These are phyloP conservation scores for Nannochloropsis salina DNA, from an alignment of 108 stramenopile genomes.

Conservation along the genomic window DNA sequence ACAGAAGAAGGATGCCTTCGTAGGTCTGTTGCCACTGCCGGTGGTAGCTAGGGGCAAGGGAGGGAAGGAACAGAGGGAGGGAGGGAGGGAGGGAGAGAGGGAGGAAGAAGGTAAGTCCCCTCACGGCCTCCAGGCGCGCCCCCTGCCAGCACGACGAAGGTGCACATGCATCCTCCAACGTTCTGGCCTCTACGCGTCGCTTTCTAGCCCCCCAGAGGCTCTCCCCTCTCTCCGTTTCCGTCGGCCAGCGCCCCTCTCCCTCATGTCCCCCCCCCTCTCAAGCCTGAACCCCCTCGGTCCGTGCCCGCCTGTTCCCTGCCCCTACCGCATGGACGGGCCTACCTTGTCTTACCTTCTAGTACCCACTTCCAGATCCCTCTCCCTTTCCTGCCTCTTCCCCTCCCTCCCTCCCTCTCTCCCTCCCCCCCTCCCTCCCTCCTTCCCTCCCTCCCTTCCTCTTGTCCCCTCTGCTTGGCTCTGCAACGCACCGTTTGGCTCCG, in stretches of 20 bases:
- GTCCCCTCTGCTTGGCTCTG: neutral
- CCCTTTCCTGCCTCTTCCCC: constrained; percentile 25
- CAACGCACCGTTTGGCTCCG: constrained; percentile 36
- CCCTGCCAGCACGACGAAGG: no score
- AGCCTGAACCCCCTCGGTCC: no score
- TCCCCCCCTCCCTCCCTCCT: neutral
- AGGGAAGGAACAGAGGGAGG: constrained; percentile 29
- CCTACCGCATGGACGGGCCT: no score
- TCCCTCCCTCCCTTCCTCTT: neutral
- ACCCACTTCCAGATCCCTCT: constrained; percentile 23
- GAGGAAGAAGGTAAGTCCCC: neutral
- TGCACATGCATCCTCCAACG: no score
- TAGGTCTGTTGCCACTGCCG: constrained; percentile 88
- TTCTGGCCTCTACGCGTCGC: no score
- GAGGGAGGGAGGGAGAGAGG: neutral
- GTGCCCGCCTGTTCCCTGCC: no score
- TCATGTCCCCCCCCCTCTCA: no score
- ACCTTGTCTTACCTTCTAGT: no score
- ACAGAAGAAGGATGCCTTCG: constrained; percentile 85
- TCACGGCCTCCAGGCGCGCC: no score
- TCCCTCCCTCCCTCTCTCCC: neutral
- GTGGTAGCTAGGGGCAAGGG: constrained; percentile 56
- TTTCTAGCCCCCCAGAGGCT: neutral
- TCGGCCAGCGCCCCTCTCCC: neutral
- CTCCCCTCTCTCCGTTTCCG: neutral